phyloP scores from a whole-genome alignment of 2,329 filamentous ascomycete genomes.

The Periconia sp. region DNA sequence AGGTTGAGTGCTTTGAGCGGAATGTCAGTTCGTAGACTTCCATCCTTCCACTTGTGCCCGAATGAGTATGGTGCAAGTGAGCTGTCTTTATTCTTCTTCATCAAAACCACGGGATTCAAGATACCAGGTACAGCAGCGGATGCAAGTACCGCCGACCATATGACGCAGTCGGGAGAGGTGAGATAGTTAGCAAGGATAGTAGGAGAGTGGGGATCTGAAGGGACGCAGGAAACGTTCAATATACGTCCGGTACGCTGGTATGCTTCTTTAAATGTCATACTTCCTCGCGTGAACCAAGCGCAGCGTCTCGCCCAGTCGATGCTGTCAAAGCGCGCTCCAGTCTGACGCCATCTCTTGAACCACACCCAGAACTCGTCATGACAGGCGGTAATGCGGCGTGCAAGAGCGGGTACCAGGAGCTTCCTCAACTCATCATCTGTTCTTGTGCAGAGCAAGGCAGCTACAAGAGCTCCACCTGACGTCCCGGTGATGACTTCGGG shows the following conservation, averaged over 20 bases:
- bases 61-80: conserved; percentile 89
- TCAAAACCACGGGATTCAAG: conserved; percentile 90
- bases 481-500: conserved; percentile 97
- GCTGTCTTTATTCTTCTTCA: conserved; percentile 82
- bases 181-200: conserved; percentile 95
- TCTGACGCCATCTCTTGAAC: conserved; percentile 85
- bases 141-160: conserved; percentile 95
- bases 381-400: conserved; percentile 83
- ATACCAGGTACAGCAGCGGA: conserved; percentile 97
- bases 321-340: conserved; percentile 91
- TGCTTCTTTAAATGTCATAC: conserved; percentile 92
- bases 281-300: conserved; percentile 89
- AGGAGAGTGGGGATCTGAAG: conserved; percentile 91
- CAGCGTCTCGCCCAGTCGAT: conserved; percentile 87
- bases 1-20: conserved; percentile 92
- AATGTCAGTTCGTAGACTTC: conserved; percentile 91
- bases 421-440: conserved; percentile 90
- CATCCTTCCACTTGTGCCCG: conserved; percentile 99
- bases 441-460: conserved; percentile 83
- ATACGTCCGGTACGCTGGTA: conserved; percentile 93
- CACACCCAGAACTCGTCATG: conserved; percentile 78
- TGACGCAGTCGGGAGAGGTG: conserved; percentile 93
- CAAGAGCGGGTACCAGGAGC: conserved; percentile 85
- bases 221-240: conserved; percentile 93
- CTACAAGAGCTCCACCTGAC: conserved; percentile 89